Base-by-base conservation (phyloP, 345 rosid genomes). In the Eucalyptus shirleyi region DNA sequence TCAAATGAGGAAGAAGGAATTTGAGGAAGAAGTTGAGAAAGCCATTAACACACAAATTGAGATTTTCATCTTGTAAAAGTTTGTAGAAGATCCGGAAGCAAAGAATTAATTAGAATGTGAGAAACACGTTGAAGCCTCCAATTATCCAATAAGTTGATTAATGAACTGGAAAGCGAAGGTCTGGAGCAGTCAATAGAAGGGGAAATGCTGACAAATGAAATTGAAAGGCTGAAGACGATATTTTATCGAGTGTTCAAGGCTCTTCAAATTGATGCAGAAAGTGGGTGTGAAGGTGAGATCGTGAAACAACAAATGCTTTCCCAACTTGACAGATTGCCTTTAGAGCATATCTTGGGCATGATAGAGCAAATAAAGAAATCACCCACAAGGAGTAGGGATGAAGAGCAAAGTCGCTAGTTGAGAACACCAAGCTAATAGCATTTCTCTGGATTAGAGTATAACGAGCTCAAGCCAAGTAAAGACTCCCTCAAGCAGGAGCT, bases 161-260 rank as follows among this genome's bases (percentile, higher is more conserved):
- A 94, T 37, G 96, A 95, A 89, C 92, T 98, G 90, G 95, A 96
- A 93, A 93, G 92, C 86, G 99, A 98, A 94, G 96, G 95, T 92
- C 94, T 95, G 15, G 95, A 95, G 93, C 96, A 93, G 93, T 95
- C 94, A 87, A 90, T 94, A 90, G 98, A 97, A 92, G 92, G 92
- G 86, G 95, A 95, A 87, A 92, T 93, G 86, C 93, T 97, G 88
- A 91, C 94, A 69, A 95, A 96, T 89, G 96, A 97, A 92, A 91
- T 96, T 89, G 93, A 93, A 72, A 93, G 91, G 87, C 94, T 96
- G 92, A 96, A 96, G 89, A 81, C 86, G 44, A 97, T 91, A 82
- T 94, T 97, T 86, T 90, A 90, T 91, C 94, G 90, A 90, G 93
- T 97, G 72, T 93, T 95, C 89, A 93, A 87, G 92, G 95, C 97